Evolutionary conservation across 805 yeast species (phyloP).

Genomic region (Lachancea mirantina): DNA sequence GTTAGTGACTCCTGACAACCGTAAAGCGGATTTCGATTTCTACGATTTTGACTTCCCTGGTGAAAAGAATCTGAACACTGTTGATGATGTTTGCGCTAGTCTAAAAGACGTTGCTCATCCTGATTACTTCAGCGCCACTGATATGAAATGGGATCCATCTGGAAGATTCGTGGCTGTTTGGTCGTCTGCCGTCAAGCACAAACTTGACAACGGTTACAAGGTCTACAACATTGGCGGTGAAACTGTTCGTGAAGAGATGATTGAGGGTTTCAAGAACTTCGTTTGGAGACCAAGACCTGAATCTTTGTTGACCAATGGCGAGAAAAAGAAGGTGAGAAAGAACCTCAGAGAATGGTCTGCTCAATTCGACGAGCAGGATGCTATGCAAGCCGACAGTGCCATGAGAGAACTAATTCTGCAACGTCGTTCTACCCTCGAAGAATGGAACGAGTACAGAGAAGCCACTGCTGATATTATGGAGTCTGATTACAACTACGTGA

Average conservation of each 20-base stretch:
- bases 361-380: constrained; percentile 90
- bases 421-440: constrained; percentile 74
- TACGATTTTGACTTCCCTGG: constrained; percentile 83
- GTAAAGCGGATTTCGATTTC: constrained; percentile 69
- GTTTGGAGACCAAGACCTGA: constrained; percentile 98
- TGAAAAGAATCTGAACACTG: constrained; percentile 34
- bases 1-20: constrained; percentile 38
- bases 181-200: constrained; percentile 81
- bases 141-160: constrained; percentile 89
- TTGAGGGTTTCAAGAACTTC: constrained; percentile 82
- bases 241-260: constrained; percentile 61
- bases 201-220: constrained; percentile 85
- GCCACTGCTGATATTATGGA: constrained; percentile 41
- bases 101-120: constrained; percentile 56
- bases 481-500: constrained; percentile 15
- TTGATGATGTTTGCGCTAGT: constrained; percentile 45
- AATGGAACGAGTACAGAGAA: constrained; percentile 79
- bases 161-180: constrained; percentile 86
- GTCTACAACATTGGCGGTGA: constrained; percentile 80
- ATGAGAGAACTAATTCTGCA: constrained; percentile 79
- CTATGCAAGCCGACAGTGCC: constrained; percentile 92
- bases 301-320: constrained; percentile 63
- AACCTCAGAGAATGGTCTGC: constrained; percentile 83
- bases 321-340: constrained; percentile 85
- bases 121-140: constrained; percentile 71